Percentiles rank a stretch among this genome's conserved stretches.
These are phyloP conservation scores for Lactifluus subvellereus DNA, from an alignment of 768 basidiomycete genomes.

Conservation along the genomic window DNA sequence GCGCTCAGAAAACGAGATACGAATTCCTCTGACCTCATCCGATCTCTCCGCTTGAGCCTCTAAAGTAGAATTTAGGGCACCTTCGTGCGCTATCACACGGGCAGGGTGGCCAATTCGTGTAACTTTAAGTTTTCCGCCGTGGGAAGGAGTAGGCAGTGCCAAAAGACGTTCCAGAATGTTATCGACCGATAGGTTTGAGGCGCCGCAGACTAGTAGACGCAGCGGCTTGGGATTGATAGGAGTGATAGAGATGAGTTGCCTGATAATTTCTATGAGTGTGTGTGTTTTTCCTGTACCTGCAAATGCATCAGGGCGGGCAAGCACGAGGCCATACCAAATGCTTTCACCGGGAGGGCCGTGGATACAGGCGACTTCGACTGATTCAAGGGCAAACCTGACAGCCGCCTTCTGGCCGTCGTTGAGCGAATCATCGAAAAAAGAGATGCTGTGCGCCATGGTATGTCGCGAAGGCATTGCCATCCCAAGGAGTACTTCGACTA, in stretches of 20 bases:
- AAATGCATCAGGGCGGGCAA: not conserved
- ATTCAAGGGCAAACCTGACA: slow-evolving; percentile 73
- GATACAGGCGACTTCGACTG: slow-evolving; percentile 82
- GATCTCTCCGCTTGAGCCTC: slow-evolving; percentile 69
- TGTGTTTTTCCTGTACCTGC: slow-evolving; percentile 92
- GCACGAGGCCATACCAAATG: not conserved
- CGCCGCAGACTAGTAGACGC: slow-evolving; percentile 83
- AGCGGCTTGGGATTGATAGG: slow-evolving; percentile 44
- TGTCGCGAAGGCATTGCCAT: slow-evolving; percentile 43
- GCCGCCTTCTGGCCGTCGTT: slow-evolving; percentile 85
- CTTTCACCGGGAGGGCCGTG: slow-evolving; percentile 92
- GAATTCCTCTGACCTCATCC: slow-evolving; percentile 47
- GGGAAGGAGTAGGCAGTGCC: slow-evolving; percentile 47
- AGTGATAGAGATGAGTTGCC: slow-evolving; percentile 59
- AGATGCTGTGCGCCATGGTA: slow-evolving; percentile 37
- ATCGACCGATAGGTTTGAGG: slow-evolving; percentile 92
- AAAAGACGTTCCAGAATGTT: slow-evolving; percentile 88
- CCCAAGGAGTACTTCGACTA: slow-evolving; percentile 70
- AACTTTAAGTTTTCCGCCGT: slow-evolving; percentile 49
- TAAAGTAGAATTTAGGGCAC: slow-evolving; percentile 59
- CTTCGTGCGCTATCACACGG: slow-evolving; percentile 70
- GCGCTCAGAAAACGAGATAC: not conserved
- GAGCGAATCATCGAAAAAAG: slow-evolving; percentile 69
- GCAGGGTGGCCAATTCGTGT: slow-evolving; percentile 97
- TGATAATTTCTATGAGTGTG: slow-evolving; percentile 89